Conservation (phyloP, 441 rosid genomes). For the Capsella rubella region DNA sequence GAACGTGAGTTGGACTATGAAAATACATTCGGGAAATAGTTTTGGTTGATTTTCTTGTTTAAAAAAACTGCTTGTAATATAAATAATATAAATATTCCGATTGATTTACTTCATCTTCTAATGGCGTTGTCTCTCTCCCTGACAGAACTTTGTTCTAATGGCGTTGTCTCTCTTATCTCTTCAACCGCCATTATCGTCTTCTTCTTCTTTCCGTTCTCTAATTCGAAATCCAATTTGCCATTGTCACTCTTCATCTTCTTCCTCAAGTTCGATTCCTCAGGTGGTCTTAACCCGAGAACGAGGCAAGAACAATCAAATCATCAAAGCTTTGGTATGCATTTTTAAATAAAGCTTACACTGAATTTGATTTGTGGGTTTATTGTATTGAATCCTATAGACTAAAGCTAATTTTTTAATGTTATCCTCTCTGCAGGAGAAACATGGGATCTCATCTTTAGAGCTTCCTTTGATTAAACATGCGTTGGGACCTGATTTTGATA, state of each 20-base stretch:
- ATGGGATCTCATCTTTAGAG: constrained; percentile 75
- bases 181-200: constrained; percentile 13
- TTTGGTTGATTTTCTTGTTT: no score
- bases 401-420: not conserved
- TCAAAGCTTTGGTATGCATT: constrained; percentile 66
- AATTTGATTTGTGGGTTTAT: not conserved
- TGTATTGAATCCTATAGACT: no score
- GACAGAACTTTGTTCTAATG: constrained; percentile 2
- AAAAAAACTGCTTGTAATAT: no score
- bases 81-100: no score
- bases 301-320: constrained; percentile 86
- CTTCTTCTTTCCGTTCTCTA: not conserved
- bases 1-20: no score
- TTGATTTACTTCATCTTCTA: no score
- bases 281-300: constrained; percentile 92
- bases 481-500: constrained; percentile 75
- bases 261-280: constrained; percentile 51
- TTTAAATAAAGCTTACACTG: not conserved
- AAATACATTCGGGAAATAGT: no score
- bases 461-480: constrained; percentile 88
- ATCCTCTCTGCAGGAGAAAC: constrained; percentile 56
- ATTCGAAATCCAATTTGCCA: constrained; percentile 16
- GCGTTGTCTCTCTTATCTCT: constrained; percentile 33
- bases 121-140: no score
- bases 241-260: constrained; percentile 12